phyloP scores from a whole-genome alignment of 1,139 yeast species.

The Meyerozyma smithsonii region DNA sequence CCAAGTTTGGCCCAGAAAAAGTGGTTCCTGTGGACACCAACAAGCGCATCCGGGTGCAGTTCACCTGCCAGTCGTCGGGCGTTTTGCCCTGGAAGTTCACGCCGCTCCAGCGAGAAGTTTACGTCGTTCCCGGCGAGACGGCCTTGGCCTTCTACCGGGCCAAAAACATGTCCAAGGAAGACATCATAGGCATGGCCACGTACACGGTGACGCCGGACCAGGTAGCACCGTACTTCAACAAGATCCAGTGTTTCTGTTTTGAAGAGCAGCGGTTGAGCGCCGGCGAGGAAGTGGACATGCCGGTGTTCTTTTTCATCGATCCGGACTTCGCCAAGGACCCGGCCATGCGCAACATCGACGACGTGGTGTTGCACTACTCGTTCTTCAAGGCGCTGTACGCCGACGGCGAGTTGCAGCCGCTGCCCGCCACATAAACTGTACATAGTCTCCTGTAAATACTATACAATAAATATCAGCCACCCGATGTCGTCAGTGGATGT shows the following conservation, averaged over 20 bases:
- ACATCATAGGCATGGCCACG: constrained; percentile 97
- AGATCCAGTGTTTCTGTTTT: constrained; percentile 96
- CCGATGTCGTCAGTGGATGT: constrained; percentile 28
- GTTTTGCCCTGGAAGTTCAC: constrained; percentile 93
- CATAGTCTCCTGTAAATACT: not conserved
- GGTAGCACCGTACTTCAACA: constrained; percentile 93
- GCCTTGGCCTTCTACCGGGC: constrained; percentile 96
- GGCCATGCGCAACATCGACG: constrained; percentile 84
- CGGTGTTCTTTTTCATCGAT: constrained; percentile 95
- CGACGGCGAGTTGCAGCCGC: constrained; percentile 32
- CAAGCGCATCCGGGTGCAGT: constrained; percentile 73
- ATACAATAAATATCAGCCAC: not conserved
- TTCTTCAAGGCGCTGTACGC: constrained; percentile 69
- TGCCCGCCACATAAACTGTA: not conserved
- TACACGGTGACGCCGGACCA: constrained; percentile 95
- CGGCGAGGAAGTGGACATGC: constrained; percentile 99
- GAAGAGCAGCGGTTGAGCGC: constrained; percentile 93
- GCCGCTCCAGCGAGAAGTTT: constrained; percentile 92
- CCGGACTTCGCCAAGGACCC: constrained; percentile 98
- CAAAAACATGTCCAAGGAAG: constrained; percentile 76
- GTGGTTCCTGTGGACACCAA: constrained; percentile 85
- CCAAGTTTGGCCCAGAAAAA: constrained; percentile 80
- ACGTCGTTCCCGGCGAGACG: constrained; percentile 95
- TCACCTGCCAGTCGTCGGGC: constrained; percentile 90
- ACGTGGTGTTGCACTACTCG: constrained; percentile 85